phyloP scores from a whole-genome alignment of 2,329 filamentous ascomycete genomes.

The Penicillium olsonii region DNA sequence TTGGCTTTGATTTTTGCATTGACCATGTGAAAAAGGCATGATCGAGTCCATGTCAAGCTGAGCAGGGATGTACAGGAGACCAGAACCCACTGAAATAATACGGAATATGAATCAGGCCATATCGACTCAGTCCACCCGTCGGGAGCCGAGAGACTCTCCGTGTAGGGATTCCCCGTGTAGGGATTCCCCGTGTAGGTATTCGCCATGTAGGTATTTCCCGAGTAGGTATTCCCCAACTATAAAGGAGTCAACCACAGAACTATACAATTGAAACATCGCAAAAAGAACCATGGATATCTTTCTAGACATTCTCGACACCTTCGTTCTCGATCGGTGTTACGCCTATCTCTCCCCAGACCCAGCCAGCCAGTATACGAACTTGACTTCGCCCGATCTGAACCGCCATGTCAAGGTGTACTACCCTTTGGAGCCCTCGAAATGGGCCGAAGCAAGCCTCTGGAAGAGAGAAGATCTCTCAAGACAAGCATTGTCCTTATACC shows the following conservation, averaged over 20 bases:
- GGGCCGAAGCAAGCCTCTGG: slow-evolving; percentile 31
- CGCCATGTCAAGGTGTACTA: slow-evolving; percentile 30
- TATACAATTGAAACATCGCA: too few species aligned
- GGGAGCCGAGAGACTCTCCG: too few species aligned
- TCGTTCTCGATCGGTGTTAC: slow-evolving; percentile 74
- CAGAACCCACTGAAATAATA: too few species aligned
- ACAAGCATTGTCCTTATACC: slow-evolving; percentile 31
- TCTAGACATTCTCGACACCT: slow-evolving; percentile 76
- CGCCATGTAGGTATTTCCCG: slow-evolving; percentile 10
- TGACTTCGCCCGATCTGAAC: slow-evolving; percentile 16
- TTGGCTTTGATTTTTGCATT: too few species aligned
- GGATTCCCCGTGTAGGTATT: slow-evolving; percentile 18
- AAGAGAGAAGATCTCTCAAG: slow-evolving; percentile 31
- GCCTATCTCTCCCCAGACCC: slow-evolving; percentile 44
- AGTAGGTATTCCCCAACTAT: slow-evolving; percentile 12
- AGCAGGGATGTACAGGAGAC: too few species aligned
- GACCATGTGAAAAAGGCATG: too few species aligned
- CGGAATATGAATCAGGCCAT: too few species aligned
- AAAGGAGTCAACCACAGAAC: too few species aligned
- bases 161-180: slow-evolving; percentile 5
- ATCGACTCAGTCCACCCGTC: too few species aligned
- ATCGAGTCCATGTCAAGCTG: too few species aligned
- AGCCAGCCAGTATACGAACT: background rate
- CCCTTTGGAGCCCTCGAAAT: slow-evolving; percentile 27
- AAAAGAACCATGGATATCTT: slow-evolving; percentile 95